These are phyloP conservation scores for Penicillium pulvis DNA, from an alignment of 495 filamentous ascomycete genomes.

Conservation along the genomic window DNA sequence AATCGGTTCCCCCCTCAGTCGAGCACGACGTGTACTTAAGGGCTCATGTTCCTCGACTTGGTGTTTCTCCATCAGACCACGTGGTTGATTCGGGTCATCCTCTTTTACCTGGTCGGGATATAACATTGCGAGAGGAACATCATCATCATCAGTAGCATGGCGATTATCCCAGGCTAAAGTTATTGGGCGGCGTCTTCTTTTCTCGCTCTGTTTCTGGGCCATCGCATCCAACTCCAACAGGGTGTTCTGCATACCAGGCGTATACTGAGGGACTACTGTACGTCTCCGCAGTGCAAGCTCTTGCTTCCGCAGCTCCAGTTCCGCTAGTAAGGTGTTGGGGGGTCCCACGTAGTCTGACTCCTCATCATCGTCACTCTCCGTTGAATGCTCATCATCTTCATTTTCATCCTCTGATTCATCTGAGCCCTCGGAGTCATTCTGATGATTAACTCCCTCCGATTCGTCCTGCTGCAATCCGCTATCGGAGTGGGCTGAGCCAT, in stretches of 20 bases:
- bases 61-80: conserved; percentile 82
- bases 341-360: conserved; percentile 59
- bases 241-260: conserved; percentile 79
- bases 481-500: conserved; percentile 12
- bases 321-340: conserved; percentile 89
- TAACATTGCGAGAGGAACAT: conserved; percentile 83
- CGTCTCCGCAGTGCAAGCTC: conserved; percentile 76
- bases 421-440: conserved; percentile 21
- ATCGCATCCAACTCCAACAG: conserved; percentile 89
- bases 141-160: conserved; percentile 62
- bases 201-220: conserved; percentile 78
- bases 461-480: conserved; percentile 16
- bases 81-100: conserved; percentile 63
- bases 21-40: conserved; percentile 73
- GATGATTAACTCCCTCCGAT: conserved; percentile 2
- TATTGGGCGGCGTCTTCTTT: conserved; percentile 71
- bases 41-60: conserved; percentile 92
- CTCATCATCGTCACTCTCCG: background rate
- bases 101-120: conserved; percentile 62
- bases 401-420: conserved; percentile 26
- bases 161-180: conserved; percentile 90
- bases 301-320: conserved; percentile 85
- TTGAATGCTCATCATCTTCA: conserved; percentile 38
- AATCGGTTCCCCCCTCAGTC: conserved; percentile 63
- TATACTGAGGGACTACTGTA: conserved; percentile 61